These are phyloP conservation scores for Botryosphaeria dothidea DNA, from an alignment of 2,329 filamentous ascomycete species.

Conservation along the genomic window DNA sequence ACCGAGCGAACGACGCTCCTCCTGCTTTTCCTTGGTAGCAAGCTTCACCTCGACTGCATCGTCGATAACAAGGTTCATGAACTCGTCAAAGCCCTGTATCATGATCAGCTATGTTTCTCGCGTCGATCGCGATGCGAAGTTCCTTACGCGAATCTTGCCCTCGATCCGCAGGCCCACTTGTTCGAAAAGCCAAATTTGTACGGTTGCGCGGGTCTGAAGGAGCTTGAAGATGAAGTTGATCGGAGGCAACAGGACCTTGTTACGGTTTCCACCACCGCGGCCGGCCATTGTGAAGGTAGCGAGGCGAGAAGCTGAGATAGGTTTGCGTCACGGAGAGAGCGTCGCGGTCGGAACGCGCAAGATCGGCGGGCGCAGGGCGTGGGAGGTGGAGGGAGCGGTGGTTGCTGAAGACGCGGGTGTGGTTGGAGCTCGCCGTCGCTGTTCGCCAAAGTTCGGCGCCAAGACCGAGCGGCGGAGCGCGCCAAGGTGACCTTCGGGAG, in stretches of 20 bases:
- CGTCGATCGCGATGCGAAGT: not conserved
- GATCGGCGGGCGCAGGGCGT: not conserved
- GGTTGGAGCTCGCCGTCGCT: not conserved
- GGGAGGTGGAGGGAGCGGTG: not conserved
- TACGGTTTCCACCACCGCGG: conserved; percentile 52
- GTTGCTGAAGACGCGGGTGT: not conserved
- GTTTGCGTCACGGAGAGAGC: not conserved
- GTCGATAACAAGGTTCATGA: conserved; percentile 98
- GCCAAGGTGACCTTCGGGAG: conserved; percentile 10
- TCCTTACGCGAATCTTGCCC: conserved; percentile 82
- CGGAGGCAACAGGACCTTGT: conserved; percentile 71
- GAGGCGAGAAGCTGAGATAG: not conserved
- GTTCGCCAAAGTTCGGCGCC: conserved; percentile 12
- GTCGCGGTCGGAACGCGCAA: not conserved
- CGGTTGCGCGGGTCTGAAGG: conserved; percentile 77
- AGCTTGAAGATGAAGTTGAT: conserved; percentile 96
- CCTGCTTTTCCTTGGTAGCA: conserved; percentile 75
- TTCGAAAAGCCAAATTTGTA: conserved; percentile 96
- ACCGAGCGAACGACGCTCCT: conserved; percentile 80
- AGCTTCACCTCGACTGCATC: conserved; percentile 91
- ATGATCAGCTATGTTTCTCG: not conserved
- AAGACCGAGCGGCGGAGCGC: conserved; percentile 15
- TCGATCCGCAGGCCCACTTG: conserved; percentile 93
- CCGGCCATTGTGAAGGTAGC: conserved; percentile 50
- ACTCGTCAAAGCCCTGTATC: conserved; percentile 90